These are phyloP conservation scores for Penicillium paradoxum DNA, from an alignment of 495 filamentous ascomycete species.

Conservation along the genomic window DNA sequence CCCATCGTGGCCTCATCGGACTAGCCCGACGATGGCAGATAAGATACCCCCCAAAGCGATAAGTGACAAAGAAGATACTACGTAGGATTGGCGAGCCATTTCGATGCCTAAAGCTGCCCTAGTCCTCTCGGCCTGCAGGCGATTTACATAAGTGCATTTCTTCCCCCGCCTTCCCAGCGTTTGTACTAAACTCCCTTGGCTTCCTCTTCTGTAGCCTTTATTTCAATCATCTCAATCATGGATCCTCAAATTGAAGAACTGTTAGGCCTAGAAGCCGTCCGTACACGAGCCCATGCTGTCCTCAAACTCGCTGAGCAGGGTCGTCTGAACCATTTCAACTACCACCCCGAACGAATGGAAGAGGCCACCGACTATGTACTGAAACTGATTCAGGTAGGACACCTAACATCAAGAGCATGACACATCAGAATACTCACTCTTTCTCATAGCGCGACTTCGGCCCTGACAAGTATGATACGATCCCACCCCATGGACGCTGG, in stretches of 20 bases:
- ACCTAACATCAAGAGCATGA: not conserved
- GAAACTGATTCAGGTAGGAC: conserved; percentile 28
- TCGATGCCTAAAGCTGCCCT: not conserved
- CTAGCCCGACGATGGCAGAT: not conserved
- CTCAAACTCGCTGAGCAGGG: conserved; percentile 28
- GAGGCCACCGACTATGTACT: conserved; percentile 30
- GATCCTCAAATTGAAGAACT: conserved; percentile 24
- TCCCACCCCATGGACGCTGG: conserved; percentile 78
- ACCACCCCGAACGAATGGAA: conserved; percentile 25
- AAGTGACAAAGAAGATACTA: conserved; percentile 1
- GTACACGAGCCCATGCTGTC: conserved; percentile 29
- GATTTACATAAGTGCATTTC: conserved; percentile 5
- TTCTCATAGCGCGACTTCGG: conserved; percentile 48
- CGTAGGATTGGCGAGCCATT: not conserved
- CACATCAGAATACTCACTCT: not conserved
- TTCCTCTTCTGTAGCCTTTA: not conserved
- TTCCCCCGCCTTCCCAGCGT: not conserved
- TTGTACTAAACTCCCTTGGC: not conserved
- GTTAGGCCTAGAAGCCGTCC: conserved; percentile 35
- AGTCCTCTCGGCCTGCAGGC: not conserved
- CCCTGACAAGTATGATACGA: conserved; percentile 43
- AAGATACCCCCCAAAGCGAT: not conserved
- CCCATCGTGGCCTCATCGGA: not conserved
- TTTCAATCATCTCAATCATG: not conserved
- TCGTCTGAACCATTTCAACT: conserved; percentile 32